Evolutionary conservation across 2,329 filamentous ascomycete species (phyloP), one percentile per base, ranked within the genome.

Genomic region (Chaetomiaceae sp.): DNA sequence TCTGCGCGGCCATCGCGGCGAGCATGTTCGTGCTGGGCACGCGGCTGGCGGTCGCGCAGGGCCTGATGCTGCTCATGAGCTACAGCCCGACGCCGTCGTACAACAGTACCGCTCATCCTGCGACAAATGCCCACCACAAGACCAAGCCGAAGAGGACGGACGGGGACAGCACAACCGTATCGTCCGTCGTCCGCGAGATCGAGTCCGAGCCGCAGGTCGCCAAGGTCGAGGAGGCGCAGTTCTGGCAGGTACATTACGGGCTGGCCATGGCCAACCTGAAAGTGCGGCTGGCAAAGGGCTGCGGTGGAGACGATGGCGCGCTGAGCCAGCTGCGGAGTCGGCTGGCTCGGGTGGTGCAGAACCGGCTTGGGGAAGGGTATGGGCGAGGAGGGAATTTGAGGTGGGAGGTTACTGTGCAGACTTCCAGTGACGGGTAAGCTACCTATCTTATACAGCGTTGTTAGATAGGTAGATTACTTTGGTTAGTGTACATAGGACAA

Each of bases 161-260:
- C 21, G 38, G 21, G 32, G 52, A 54, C 21, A 41, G 21, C 18
- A 37, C 48, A 14, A 34, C 25, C 81, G 84, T 94, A 1, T 77
- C 82, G 3, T 84, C 86, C 20, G 85, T 96, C n/a, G 77, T 96
- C 63, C 81, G 82, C 51, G 90, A 95, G 67, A 91, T 99, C 47
- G 86, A 90, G 67, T 79, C 84, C 1, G 90, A 96, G 63, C 83
- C 87, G 1, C 79, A 80, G 51, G 84, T 97, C 23, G 80, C 80
- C 40, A 79, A 80, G 1, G 84, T 99, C 42, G 89, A 96, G 53
- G 91, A 96, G 65, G 92, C 91, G 1, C 85, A 90, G 66, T 96
- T 99, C 70, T 99, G 94, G 94, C 94, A 99, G 73, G 94, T 96
- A 13, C 94, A 99, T 71, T 96, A 97, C 67, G 91, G 92, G 1